Percentiles rank a stretch among this genome's conserved stretches.
These are phyloP conservation scores for Peronospora tabacina DNA, from an alignment of 352 stramenopile species.

Conservation along the genomic window DNA sequence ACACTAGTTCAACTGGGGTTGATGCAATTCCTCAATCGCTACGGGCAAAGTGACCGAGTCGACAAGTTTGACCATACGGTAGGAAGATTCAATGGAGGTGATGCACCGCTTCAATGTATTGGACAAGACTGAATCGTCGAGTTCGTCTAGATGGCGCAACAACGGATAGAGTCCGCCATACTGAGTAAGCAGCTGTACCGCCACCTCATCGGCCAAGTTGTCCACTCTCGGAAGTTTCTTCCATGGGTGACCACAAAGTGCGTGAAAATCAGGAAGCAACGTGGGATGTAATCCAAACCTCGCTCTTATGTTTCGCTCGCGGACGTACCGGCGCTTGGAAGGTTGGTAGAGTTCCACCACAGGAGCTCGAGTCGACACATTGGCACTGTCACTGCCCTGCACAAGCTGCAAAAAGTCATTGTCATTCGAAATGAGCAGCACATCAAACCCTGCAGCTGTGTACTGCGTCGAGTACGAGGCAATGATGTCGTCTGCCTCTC, in stretches of 20 bases:
- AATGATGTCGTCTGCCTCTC: constrained; percentile 65
- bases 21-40: constrained; percentile 36
- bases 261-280: constrained; percentile 55
- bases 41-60: constrained; percentile 43
- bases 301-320: constrained; percentile 48
- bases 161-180: constrained; percentile 50
- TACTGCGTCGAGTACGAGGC: constrained; percentile 49
- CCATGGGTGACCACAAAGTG: constrained; percentile 59
- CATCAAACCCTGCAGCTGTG: constrained; percentile 35
- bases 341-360: constrained; percentile 68
- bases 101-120: constrained; percentile 68
- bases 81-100: constrained; percentile 68
- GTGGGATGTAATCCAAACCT: constrained; percentile 45
- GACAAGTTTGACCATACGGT: constrained; percentile 65
- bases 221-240: constrained; percentile 55
- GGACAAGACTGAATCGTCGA: constrained; percentile 41
- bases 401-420: constrained; percentile 67
- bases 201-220: constrained; percentile 46
- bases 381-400: constrained; percentile 11
- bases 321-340: constrained; percentile 59
- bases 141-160: constrained; percentile 53
- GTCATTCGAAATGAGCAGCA: constrained; percentile 63
- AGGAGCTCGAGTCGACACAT: constrained; percentile 4
- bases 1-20: constrained; percentile 28
- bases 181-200: constrained; percentile 54